Base-by-base conservation (phyloP, 2,329 filamentous ascomycete genomes). In the Cytospora piceae region DNA sequence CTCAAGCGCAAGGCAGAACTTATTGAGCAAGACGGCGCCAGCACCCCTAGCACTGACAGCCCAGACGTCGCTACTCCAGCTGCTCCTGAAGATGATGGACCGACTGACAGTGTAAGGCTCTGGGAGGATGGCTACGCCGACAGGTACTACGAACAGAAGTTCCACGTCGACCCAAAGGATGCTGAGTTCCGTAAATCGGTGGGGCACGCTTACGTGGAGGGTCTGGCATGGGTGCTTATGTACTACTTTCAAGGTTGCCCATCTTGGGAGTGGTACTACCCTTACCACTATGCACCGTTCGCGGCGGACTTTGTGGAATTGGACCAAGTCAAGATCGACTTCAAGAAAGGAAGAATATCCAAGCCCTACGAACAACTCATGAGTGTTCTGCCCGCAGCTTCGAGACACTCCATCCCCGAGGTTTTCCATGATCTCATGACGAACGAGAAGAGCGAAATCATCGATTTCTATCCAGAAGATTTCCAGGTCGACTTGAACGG, bases 231-330 rank as follows among this genome's bases (percentile, higher is more conserved):
- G 95, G 95, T 99, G 49, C 81, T 99, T 59, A 83, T 94, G 42
- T 99, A 99, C 78, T 99, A 99, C 77, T 97, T 97, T 77, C 95
- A 99, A 77, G 95, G 95, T 31, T 99, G 95, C 73, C 93, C 95
- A 27, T 97, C 93, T 0, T 99, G 96, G 95, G 96, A 94, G 61
- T 99, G 95, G 95, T 99, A 95, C 76, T 99, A 97, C 74, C 95
- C 95, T 0, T 96, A 98, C 74, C 95, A 99, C 75, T 99, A 99
- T 75, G 96, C 95, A 1, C 95, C 96, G 4, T 99, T 99, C 75
- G 95, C 95, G 2, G 91, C 93, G 61, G 95, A 99, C 77, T 99
- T 99, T 76, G 89, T 91, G 66, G 89, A 94, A 64, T 83, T 99
- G 55, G 86, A 84, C 61, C 88, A 93, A 71, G 88, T 97, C 82